Conservation (phyloP, 345 rosid genomes). For the Boechera retrofracta region DNA sequence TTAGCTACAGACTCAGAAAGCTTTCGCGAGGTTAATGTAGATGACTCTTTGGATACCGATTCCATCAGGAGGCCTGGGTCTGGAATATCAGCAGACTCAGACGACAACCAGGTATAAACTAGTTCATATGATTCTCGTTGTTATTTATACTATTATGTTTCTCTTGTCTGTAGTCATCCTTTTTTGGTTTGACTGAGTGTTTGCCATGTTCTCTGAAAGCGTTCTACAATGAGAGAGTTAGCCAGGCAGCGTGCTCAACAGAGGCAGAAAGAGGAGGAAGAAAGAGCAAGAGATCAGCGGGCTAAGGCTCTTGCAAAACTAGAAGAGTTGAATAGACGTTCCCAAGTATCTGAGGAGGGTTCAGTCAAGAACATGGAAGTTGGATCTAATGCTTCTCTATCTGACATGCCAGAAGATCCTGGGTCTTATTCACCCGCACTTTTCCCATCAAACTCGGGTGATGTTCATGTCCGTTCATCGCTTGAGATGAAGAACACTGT, state of each 20-base stretch:
- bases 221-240: slow-evolving; percentile 71
- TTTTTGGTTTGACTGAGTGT: slow-evolving; percentile 21
- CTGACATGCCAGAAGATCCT: slow-evolving; percentile 53
- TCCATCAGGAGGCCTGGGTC: slow-evolving; percentile 50
- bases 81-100: slow-evolving; percentile 50
- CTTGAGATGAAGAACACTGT: slow-evolving; percentile 40
- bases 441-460: slow-evolving; percentile 32
- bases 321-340: slow-evolving; percentile 83
- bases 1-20: slow-evolving; percentile 49
- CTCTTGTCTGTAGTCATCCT: slow-evolving; percentile 27
- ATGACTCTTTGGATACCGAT: slow-evolving; percentile 43
- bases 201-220: slow-evolving; percentile 54
- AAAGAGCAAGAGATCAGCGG: slow-evolving; percentile 82
- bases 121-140: slow-evolving; percentile 23
- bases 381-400: slow-evolving; percentile 40
- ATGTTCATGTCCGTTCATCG: slow-evolving; percentile 37
- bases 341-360: slow-evolving; percentile 55
- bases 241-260: slow-evolving; percentile 75
- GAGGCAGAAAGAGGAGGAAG: slow-evolving; percentile 87
- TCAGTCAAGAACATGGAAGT: slow-evolving; percentile 51
- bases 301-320: slow-evolving; percentile 86
- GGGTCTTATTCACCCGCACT: slow-evolving; percentile 43
- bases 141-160: slow-evolving; percentile 24
- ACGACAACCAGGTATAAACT: slow-evolving; percentile 65
- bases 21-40: slow-evolving; percentile 47